These are phyloP conservation scores for Carex littledalei DNA, from an alignment of 176 grass and related monocot genomes.

Conservation along the genomic window DNA sequence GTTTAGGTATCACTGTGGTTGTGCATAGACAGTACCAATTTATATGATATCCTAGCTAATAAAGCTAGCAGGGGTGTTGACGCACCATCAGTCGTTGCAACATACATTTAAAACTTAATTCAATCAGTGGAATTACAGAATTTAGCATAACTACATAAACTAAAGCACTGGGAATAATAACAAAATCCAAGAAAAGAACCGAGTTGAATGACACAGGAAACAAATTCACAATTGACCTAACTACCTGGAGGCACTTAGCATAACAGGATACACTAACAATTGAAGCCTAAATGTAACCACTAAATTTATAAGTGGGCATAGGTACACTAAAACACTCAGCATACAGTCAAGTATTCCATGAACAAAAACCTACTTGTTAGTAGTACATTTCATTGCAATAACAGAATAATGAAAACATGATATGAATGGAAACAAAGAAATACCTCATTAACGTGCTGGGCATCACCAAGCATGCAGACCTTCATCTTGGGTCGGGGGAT, in stretches of 20 bases:
- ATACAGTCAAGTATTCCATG: neutral
- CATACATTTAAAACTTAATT: neutral
- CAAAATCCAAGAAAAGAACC: neutral
- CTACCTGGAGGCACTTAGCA: neutral
- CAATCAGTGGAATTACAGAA: neutral
- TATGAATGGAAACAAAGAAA: neutral
- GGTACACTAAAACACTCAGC: neutral
- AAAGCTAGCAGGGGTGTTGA: neutral
- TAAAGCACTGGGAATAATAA: neutral
- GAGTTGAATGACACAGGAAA: neutral
- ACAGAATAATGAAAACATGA: neutral
- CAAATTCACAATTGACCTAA: neutral
- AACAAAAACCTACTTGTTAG: neutral
- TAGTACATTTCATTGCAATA: neutral
- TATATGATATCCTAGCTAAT: neutral
- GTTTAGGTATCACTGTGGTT: neutral
- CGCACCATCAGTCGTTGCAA: neutral
- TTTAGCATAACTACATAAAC: neutral
- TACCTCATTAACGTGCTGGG: slow-evolving; percentile 73
- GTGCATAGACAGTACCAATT: neutral
- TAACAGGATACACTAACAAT: neutral
- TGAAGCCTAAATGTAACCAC: neutral
- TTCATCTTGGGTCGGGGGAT: slow-evolving; percentile 74
- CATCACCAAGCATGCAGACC: slow-evolving; percentile 88
- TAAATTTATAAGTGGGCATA: neutral